These are phyloP conservation scores for Camelina sativa DNA, from an alignment of 345 rosid genomes.

Conservation along the genomic window DNA sequence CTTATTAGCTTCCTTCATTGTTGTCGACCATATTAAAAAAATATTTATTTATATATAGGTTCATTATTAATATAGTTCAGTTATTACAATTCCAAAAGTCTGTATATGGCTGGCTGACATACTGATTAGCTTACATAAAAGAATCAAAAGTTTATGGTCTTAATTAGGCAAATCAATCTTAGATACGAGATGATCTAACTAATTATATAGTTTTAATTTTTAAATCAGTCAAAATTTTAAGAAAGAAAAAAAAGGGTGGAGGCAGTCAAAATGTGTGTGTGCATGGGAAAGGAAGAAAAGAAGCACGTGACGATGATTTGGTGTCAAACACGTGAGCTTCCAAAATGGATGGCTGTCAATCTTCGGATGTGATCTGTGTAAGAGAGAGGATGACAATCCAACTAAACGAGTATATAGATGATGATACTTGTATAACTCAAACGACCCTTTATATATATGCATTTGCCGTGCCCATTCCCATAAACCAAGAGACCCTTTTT, in stretches of 20 bases:
- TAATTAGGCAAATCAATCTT: constrained; percentile 1
- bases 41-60: neutral
- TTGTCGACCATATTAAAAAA: neutral
- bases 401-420: too few species aligned
- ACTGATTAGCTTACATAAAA: neutral
- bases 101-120: neutral
- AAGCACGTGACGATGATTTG: constrained; percentile 38
- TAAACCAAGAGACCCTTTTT: constrained; percentile 4
- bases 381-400: neutral
- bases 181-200: constrained; percentile 10
- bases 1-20: neutral
- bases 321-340: constrained; percentile 42
- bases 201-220: neutral
- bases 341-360: constrained; percentile 41
- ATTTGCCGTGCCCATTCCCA: constrained; percentile 5
- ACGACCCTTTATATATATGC: neutral
- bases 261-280: constrained; percentile 22
- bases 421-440: neutral
- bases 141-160: constrained; percentile 1
- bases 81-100: neutral
- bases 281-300: constrained; percentile 35
- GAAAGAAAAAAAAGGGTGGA: neutral
- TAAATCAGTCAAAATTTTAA: neutral
- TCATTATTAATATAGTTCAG: neutral
- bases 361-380: constrained; percentile 24